phyloP scores from a whole-genome alignment of 768 basidiomycete genomes.

The Cystofilobasidium macerans region DNA sequence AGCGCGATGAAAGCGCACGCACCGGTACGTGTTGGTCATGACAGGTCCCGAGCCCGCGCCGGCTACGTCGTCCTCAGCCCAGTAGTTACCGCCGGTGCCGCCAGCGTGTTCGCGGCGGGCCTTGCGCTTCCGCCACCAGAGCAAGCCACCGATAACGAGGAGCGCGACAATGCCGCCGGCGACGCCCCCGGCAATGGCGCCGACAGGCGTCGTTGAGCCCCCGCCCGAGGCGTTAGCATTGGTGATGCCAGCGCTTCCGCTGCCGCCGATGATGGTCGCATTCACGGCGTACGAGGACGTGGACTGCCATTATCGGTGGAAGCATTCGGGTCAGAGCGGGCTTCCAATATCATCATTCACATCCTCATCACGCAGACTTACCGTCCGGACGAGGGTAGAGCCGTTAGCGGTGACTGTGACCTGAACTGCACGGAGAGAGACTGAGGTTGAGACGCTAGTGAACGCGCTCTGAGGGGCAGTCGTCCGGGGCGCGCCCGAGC shows the following conservation, averaged over 20 bases:
- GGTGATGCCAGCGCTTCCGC: background rate
- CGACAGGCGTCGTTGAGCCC: background rate
- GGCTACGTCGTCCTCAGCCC: background rate
- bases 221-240: background rate
- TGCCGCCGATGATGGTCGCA: background rate
- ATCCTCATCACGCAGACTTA: background rate
- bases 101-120: background rate
- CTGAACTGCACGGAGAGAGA: background rate
- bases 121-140: background rate
- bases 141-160: background rate
- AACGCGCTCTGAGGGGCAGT: background rate
- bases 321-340: no score
- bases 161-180: background rate
- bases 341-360: no score
- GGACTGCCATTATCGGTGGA: background rate
- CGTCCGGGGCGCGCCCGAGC: background rate
- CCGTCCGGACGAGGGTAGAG: background rate
- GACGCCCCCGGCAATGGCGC: conserved; percentile 1
- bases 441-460: background rate
- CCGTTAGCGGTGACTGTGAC: background rate
- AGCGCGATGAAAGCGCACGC: background rate
- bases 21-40: background rate
- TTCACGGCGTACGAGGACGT: background rate
- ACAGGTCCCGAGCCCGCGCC: background rate
- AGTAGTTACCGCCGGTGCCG: background rate